These are phyloP conservation scores for Aphanomyces cochlioides DNA, from an alignment of 352 stramenopile genomes.

Conservation along the genomic window DNA sequence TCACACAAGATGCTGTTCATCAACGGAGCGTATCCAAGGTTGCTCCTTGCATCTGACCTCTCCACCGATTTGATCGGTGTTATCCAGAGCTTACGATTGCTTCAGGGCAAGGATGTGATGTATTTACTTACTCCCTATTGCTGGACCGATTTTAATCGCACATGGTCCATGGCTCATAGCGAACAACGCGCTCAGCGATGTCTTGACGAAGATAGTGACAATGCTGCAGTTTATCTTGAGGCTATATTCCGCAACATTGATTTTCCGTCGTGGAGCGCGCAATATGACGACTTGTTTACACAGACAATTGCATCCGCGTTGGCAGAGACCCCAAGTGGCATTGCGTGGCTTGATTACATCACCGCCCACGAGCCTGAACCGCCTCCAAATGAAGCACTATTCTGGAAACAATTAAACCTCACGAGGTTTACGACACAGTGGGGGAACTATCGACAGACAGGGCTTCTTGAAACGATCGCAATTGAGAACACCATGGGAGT, in stretches of 20 bases:
- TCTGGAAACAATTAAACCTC: conserved; percentile 10
- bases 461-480: conserved; percentile 5
- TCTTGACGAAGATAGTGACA: neutral
- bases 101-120: neutral
- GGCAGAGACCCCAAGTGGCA: neutral
- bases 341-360: conserved; percentile 17
- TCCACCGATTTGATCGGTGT: neutral
- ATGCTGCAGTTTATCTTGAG: conserved; percentile 23
- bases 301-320: neutral
- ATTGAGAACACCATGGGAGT: conserved; percentile 24
- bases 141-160: conserved; percentile 12
- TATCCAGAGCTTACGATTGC: conserved; percentile 3
- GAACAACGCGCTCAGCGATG: conserved; percentile 5
- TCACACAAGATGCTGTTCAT: neutral
- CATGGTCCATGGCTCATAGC: conserved; percentile 16
- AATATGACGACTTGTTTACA: neutral
- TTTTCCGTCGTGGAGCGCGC: neutral
- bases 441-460: conserved; percentile 6
- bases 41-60: neutral
- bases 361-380: neutral
- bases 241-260: conserved; percentile 19
- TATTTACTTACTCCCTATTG: conserved; percentile 10
- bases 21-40: neutral
- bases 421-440: conserved; percentile 14
- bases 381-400: neutral